Base-by-base conservation (phyloP, 257 asterid genomes). In the Capsicum pubescens region DNA sequence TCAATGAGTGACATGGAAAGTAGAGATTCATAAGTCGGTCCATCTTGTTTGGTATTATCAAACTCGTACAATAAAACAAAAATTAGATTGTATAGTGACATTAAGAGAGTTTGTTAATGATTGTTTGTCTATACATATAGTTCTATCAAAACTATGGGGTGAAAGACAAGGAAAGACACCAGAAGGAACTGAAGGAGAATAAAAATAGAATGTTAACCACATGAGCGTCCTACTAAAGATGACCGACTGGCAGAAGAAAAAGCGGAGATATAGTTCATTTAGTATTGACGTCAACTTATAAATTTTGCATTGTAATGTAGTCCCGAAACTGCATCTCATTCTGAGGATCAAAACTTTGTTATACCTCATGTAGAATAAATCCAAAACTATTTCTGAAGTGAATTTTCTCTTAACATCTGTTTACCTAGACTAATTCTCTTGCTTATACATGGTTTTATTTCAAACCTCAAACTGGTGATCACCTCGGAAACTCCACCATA, bases 171-270 rank as follows among this genome's bases (percentile, higher is more conserved):
- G 39, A 36, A 36, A 95, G 97, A 87, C 92, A 94, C 86, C 91
- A 88, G 80, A 87, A 80, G n/a, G 97, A 93, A 74, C 59, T 93
- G 90, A 83, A 85, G 36, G 98, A 88, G 92, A 93, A 95, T 85
- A 92, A 80, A 87, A 92, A 91, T 86, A 89, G 84, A 68, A 19
- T 84, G 81, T 88, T 70, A 77, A 71, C 44, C 50, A 74, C 59
- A 44, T 54, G 66, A 4, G 39, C 39, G 3, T 64, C 2, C 39
- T 36, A 6, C 11, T 32, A 66, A 66, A 32, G 19, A 19, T 66
- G 71, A 64, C 71, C 26, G 71, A 64, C 44, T 64, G 44, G 46
- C 8, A 26, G 72, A 13, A 66, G 72, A 66, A 36, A 14, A 67
- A n/a, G 11, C 35, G 26, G 26, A 16, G 7, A 13, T 13, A 2